phyloP scores from a whole-genome alignment of 176 grass and related monocot genomes.

The sorghum (Sorghum bicolor) region DNA sequence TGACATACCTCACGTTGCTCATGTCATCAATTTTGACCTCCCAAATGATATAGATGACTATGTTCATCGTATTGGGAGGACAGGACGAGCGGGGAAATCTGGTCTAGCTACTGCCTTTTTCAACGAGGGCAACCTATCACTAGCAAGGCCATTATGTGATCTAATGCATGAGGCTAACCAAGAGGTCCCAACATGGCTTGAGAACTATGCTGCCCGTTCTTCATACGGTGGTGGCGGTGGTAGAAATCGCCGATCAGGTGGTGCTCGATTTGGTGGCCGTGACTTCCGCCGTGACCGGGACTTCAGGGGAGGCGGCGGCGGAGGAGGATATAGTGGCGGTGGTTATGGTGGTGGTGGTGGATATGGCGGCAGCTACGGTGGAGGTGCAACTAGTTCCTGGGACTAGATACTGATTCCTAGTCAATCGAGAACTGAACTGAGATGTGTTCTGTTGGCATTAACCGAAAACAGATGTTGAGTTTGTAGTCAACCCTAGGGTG shows the following conservation, averaged over 20 bases:
- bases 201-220: constrained; percentile 50
- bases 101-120: constrained; percentile 85
- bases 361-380: constrained; percentile 24
- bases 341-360: constrained; percentile 35
- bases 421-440: background rate
- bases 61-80: constrained; percentile 83
- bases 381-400: constrained; percentile 69
- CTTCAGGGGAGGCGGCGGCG: constrained; percentile 43
- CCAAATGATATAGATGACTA: constrained; percentile 92
- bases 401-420: constrained; percentile 39
- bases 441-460: constrained; percentile 40
- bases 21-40: constrained; percentile 93
- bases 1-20: constrained; percentile 87
- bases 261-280: constrained; percentile 66
- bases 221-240: constrained; percentile 62
- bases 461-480: constrained; percentile 38
- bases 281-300: constrained; percentile 60
- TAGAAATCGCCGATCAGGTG: constrained; percentile 63
- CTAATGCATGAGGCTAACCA: constrained; percentile 84
- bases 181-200: constrained; percentile 79
- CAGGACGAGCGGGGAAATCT: constrained; percentile 65
- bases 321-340: constrained; percentile 22
- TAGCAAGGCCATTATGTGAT: constrained; percentile 54
- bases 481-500: constrained; percentile 26
- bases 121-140: constrained; percentile 57